Evolutionary conservation across 495 filamentous ascomycete genomes (phyloP), one percentile per base, ranked within the genome.

Genomic region (Penicillium steckii): DNA sequence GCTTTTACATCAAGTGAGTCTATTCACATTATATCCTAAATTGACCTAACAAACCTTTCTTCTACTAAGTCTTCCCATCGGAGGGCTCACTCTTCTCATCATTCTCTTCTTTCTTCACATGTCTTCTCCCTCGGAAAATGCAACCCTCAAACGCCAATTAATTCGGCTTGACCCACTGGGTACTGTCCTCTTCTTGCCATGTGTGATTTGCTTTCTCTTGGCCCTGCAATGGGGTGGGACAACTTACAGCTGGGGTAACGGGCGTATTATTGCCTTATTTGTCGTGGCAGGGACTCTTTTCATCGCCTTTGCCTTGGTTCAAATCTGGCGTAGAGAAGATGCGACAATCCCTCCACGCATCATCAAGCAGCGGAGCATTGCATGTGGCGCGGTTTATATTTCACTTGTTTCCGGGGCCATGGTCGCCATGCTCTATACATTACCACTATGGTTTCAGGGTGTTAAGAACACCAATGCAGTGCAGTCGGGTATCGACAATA

Each of bases 361-460:
- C 21, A 75, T 86, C 64, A 76, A 69, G 59, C 77, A 77, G 44
- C 74, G 82, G 5, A 80, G 80, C 50, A 68, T 85, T 13, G 54
- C 74, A 6, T 74, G 65, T 40, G 78, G 75, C 1, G 73, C 80
- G 49, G 44, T 76, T 9, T 66, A 44, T 29, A 56, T 52, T 6
- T 52, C 61, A n/a, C 60, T 52, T 27, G 9, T 63, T 33, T 63
- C 62, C 13, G 64, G 57, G 1, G 51, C 49, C 0, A 59, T 70
- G 30, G 66, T 78, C 50, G 60, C 71, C 12, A 54, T 71, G 35
- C 54, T 85, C 15, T 89, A 85, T 61, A 86, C 80, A 52, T 62
- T 90, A 2, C 86, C 86, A 0, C 73, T 90, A 29, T 91, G 85
- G 86, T 90, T 92, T 69, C 89, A 94, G 69, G 83, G 83, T 10